Evolutionary conservation across 805 yeast genomes (phyloP), one percentile per base, ranked within the genome.

Genomic region (Kodamaea leandrae): DNA sequence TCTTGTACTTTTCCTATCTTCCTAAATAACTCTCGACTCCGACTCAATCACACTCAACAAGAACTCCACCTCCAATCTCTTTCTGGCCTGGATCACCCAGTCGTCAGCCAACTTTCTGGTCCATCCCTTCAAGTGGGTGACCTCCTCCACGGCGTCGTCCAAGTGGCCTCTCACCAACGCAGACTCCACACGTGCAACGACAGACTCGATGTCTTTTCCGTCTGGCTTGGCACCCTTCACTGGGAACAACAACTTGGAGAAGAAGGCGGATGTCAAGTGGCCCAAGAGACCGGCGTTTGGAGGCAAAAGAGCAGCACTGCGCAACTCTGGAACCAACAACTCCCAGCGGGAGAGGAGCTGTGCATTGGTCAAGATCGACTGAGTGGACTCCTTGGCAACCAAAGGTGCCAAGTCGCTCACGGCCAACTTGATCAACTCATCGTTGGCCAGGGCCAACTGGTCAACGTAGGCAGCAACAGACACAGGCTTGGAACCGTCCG

Each of bases 271-370:
- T 5, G 95, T 76, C 32, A 89, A 61, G 63, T 93, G 96, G 21
- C 96, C 98, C 53, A 91, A 77, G 41, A 93, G 76, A 57, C 99
- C 99, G 18, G 99, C 96, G 57, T 91, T 86, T 52, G 95, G 95
- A 41, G 98, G 97, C 47, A 90, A 77, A 52, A 93, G 68, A 4
- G 96, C 81, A 6, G 95, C 90, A 21, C 88, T 79, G 63, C 96
- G 82, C 58, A 93, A 78, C 66, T 91, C 96, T 12, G 95, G 93
- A 16, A 76, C 82, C 45, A 93, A 73, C 40, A 82, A 68, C 49
- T 80, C 78, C 86, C 96, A 87, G 55, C 95, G 80, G 29, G 85
- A 72, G 46, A 83, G 74, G 34, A 89, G 72, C 65, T 89, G 96
- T 19, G 88, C 76, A 48, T 77, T 80, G 10, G 95, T 80, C 48